A percentile compares a stretch with the other conserved stretches of the same genome.
Evolutionary conservation across 2,329 filamentous ascomycete species (phyloP).

Genomic region (Fusarium paranaense): DNA sequence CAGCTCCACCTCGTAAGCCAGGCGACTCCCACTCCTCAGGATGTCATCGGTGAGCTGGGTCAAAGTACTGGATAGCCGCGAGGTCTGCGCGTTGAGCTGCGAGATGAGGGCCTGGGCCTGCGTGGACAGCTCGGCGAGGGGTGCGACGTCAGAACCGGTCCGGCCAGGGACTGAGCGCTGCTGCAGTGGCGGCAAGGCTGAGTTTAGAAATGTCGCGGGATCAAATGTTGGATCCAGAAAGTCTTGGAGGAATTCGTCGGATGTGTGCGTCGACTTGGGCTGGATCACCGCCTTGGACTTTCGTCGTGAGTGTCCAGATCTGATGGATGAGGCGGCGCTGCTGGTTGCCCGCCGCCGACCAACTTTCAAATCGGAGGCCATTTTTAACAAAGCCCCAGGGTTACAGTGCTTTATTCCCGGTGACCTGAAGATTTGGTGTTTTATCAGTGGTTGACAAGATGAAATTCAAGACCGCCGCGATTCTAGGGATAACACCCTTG

Average conservation of each 20-base stretch:
- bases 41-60: conserved; percentile 96
- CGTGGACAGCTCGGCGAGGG: conserved; percentile 80
- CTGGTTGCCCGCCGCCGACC: conserved; percentile 62
- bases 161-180: conserved; percentile 49
- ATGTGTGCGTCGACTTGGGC: conserved; percentile 70
- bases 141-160: conserved; percentile 55
- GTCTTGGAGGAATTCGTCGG: conserved; percentile 78
- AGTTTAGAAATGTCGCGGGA: conserved; percentile 86
- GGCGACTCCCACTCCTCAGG: conserved; percentile 83
- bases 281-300: conserved; percentile 53
- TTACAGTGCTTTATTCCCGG: not conserved
- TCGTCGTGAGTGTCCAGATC: conserved; percentile 57
- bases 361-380: conserved; percentile 48
- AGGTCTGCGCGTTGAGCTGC: conserved; percentile 89
- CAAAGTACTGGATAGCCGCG: conserved; percentile 81
- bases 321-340: conserved; percentile 52
- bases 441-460: not conserved
- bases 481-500: conserved; percentile 13
- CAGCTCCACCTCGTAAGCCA: conserved; percentile 95
- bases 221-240: conserved; percentile 86
- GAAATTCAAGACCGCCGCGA: conserved; percentile 8
- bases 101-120: conserved; percentile 88
- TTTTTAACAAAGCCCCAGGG: conserved; percentile 9
- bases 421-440: not conserved
- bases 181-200: conserved; percentile 76